Evolutionary conservation across 2,329 filamentous ascomycete species (phyloP), one percentile per base, ranked within the genome.

Genomic region (Neonectria neomacrospora): DNA sequence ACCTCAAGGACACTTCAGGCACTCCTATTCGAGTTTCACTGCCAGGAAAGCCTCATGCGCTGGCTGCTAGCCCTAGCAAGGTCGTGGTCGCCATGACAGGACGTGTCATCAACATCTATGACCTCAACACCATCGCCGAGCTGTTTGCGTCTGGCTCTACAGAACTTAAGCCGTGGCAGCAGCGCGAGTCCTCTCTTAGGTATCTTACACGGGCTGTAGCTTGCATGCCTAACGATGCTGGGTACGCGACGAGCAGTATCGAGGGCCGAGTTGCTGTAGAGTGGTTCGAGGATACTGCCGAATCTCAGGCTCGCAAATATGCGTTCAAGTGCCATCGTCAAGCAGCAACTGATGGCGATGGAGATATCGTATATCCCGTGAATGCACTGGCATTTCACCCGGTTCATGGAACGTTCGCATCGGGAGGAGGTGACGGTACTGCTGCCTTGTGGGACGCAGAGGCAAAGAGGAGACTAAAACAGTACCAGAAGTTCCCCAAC

Each of bases 271-370:
- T 99, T 2, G 95, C 94, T 0, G 96, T 99, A 1, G 96, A 99
- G 79, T 98, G 94, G 93, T 98, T 99, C 77, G 96, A 98, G 75
- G 92, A 96, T 16, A 92, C 89, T 5, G 83, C 89, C 44, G 92
- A 95, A 77, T 94, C 92, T 4, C 94, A 98, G 80, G 91, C 92
- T 41, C 88, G 94, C 69, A 98, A 97, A 79, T 99, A 98, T 78
- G 96, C 96, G 14, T 99, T 99, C 87, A 99, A 99, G 80, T 99
- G 96, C 80, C 96, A 99, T 80, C 88, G 96, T 5, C 93, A 97
- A 77, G 85, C 89, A 1, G 85, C 83, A 10, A 80, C 87, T 2
- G 85, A 90, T 42, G 84, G 85, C 10, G 86, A 86, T 41, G 88
- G 85, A 30, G 94, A 97, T 73, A 86, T 97, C 5, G 93, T 97